A percentile compares a stretch with the other conserved stretches of the same genome.
These are phyloP conservation scores for Tripterygium wilfordii DNA, from an alignment of 177 flowering plant genomes.

Conservation along the genomic window DNA sequence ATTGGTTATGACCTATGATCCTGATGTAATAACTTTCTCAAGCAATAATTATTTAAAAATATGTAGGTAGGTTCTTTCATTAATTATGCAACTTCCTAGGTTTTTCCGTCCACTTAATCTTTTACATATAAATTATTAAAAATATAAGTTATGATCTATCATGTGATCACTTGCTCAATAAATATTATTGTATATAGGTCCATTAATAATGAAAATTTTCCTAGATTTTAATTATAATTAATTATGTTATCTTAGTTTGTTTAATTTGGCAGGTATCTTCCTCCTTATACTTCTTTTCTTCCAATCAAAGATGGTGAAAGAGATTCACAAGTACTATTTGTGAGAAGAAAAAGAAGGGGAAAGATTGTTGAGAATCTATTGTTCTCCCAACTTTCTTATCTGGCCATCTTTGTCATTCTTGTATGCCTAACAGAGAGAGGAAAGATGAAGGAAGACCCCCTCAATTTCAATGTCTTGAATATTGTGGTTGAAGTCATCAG, in stretches of 20 bases:
- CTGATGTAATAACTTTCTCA: too few relatives aligned
- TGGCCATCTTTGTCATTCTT: slow-evolving; percentile 28
- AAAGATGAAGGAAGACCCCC: slow-evolving; percentile 37
- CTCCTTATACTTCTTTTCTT: slow-evolving; percentile 40
- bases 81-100: too few relatives aligned
- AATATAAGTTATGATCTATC: too few relatives aligned
- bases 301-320: slow-evolving; percentile 14
- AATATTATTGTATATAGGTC: too few relatives aligned
- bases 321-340: neutral
- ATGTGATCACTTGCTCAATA: too few relatives aligned
- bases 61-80: too few relatives aligned
- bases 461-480: slow-evolving; percentile 39
- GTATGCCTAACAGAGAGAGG: slow-evolving; percentile 42
- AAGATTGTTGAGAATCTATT: slow-evolving; percentile 13
- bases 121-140: too few relatives aligned
- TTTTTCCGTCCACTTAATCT: too few relatives aligned
- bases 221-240: neutral
- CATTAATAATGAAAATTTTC: neutral
- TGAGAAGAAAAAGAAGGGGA: slow-evolving; percentile 1
- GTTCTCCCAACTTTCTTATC: slow-evolving; percentile 29
- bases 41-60: too few relatives aligned
- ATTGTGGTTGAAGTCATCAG: slow-evolving; percentile 36
- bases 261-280: slow-evolving; percentile 51
- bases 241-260: neutral
- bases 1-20: too few relatives aligned